Conservation (phyloP, 495 filamentous ascomycete genomes). For the Cetradonia linearis region DNA sequence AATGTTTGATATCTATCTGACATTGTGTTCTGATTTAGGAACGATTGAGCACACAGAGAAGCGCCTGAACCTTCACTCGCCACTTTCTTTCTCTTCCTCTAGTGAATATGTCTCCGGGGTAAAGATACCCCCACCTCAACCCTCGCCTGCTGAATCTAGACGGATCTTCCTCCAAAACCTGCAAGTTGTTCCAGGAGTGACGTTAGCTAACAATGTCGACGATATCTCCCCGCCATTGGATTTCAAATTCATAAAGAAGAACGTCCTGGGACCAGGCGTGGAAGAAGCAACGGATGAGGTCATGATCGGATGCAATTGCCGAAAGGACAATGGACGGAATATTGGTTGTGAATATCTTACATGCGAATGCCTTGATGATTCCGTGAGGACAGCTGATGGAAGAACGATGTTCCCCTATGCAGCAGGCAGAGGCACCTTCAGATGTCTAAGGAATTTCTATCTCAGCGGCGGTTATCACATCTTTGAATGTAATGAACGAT, state of each 20-base stretch:
- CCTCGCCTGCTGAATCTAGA: conserved; percentile 14
- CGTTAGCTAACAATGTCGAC: conserved; percentile 20
- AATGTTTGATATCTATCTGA: background rate
- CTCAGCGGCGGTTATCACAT: conserved; percentile 37
- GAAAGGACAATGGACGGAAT: conserved; percentile 27
- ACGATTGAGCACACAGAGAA: background rate
- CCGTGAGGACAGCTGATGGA: conserved; percentile 23
- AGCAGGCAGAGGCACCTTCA: conserved; percentile 3
- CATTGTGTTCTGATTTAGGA: background rate
- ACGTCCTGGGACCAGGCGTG: conserved; percentile 33
- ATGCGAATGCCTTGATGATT: conserved; percentile 31
- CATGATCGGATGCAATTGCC: conserved; percentile 36
- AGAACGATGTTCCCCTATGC: conserved; percentile 34
- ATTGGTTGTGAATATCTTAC: conserved; percentile 32
- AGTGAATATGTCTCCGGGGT: background rate
- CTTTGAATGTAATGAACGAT: conserved; percentile 72
- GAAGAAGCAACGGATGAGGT: conserved; percentile 30
- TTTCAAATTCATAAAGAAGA: conserved; percentile 39
- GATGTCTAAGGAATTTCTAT: conserved; percentile 18
- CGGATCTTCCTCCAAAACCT: conserved; percentile 15
- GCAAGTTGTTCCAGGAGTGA: conserved; percentile 7
- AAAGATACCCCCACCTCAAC: conserved; percentile 3
- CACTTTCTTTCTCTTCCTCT: background rate
- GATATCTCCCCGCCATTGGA: conserved; percentile 20
- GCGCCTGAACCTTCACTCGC: background rate